Percentiles rank a stretch among this genome's conserved stretches.
Evolutionary conservation across 331 rosid genomes (phyloP).

Genomic region (Quercus tomentella): DNA sequence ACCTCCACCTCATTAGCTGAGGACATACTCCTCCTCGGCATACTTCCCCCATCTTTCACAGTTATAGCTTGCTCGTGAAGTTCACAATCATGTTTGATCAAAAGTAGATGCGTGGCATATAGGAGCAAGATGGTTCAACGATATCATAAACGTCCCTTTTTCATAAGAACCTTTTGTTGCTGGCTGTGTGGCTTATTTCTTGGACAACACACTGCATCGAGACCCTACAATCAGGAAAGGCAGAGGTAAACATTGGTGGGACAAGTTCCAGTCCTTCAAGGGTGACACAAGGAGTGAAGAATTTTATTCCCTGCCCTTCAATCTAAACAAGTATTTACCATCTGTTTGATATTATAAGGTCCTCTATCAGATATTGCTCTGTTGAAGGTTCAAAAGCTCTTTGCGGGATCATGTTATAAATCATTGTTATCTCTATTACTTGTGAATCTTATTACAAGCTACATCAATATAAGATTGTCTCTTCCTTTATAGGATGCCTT

Average conservation of each 20-base stretch:
- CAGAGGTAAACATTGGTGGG: conserved; percentile 99
- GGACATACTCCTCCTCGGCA: too few relatives aligned
- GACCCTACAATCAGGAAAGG: conserved; percentile 55
- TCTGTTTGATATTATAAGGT: conserved; percentile 56
- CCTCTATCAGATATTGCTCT: conserved; percentile 27
- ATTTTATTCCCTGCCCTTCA: conserved; percentile 89
- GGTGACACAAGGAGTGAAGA: conserved; percentile 84
- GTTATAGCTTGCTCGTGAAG: too few relatives aligned
- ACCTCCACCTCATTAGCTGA: too few relatives aligned
- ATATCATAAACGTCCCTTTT: conserved; percentile 83
- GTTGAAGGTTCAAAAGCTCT: conserved; percentile 7
- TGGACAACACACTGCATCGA: conserved; percentile 72
- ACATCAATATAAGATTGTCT: conserved; percentile 41
- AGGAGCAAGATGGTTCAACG: conserved; percentile 52
- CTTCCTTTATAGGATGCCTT: conserved; percentile 34
- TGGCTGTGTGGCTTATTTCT: conserved; percentile 72
- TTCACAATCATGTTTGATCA: too few relatives aligned
- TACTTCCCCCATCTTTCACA: too few relatives aligned
- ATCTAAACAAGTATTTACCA: conserved; percentile 91
- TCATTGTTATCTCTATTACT: conserved; percentile 18
- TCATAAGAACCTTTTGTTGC: conserved; percentile 93
- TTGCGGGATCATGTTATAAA: conserved; percentile 21
- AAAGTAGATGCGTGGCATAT: too few relatives aligned
- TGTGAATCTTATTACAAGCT: conserved; percentile 18
- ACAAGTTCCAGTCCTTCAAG: conserved; percentile 73